These are phyloP conservation scores for Pseudogymnoascus sp. DNA, from an alignment of 2,329 filamentous ascomycete genomes.

Conservation along the genomic window DNA sequence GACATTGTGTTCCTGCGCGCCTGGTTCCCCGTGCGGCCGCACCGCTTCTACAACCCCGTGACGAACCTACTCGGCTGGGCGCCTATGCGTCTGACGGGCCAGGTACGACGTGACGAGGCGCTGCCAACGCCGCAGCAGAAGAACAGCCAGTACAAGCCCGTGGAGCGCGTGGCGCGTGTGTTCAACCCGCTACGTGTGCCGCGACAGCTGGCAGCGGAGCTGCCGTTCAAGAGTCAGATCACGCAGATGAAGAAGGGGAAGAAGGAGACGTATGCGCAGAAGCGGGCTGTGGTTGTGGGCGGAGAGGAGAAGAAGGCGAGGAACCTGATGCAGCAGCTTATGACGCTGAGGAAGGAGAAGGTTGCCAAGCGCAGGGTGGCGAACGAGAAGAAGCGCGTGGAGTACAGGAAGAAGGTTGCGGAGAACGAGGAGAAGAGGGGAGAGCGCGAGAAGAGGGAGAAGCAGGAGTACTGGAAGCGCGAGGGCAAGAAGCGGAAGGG, in stretches of 20 bases:
- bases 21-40: constrained; percentile 94
- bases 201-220: constrained; percentile 66
- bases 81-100: constrained; percentile 87
- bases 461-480: constrained; percentile 82
- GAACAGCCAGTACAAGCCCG: constrained; percentile 74
- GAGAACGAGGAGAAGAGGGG: constrained; percentile 78
- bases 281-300: constrained; percentile 79
- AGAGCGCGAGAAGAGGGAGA: constrained; percentile 81
- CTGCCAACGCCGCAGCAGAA: constrained; percentile 70
- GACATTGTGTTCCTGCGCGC: constrained; percentile 94
- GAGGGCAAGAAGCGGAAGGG: constrained; percentile 75
- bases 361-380: constrained; percentile 72
- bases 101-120: constrained; percentile 70
- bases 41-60: constrained; percentile 93
- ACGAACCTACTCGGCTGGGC: constrained; percentile 88
- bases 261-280: constrained; percentile 83
- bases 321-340: constrained; percentile 85
- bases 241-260: constrained; percentile 70
- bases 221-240: constrained; percentile 92
- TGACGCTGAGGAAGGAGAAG: constrained; percentile 84
- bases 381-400: constrained; percentile 78
- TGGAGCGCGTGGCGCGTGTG: constrained; percentile 59
- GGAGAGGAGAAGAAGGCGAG: constrained; percentile 85
- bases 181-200: constrained; percentile 73
- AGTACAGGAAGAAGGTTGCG: constrained; percentile 74